A percentile compares a stretch with the other conserved stretches of the same genome.
Evolutionary conservation across 2,329 filamentous ascomycete genomes (phyloP).

Genomic region (Pseudopithomyces chartarum): DNA sequence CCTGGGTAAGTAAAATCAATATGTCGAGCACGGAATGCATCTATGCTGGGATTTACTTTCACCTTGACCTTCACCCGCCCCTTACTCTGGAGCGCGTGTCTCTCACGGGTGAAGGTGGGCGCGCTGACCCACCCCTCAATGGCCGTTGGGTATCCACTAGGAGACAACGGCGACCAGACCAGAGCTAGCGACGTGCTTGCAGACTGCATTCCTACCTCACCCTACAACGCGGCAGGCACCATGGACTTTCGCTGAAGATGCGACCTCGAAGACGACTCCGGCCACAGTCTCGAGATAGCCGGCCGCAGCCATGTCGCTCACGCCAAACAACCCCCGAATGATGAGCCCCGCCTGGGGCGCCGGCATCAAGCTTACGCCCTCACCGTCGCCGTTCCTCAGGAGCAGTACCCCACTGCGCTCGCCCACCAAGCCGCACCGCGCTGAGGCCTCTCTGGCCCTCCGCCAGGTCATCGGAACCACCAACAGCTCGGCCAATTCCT

Average conservation of each 20-base stretch:
- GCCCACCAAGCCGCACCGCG: slow-evolving; percentile 56
- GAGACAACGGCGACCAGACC: background rate
- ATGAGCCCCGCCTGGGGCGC: slow-evolving; percentile 45
- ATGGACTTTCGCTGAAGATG: slow-evolving; percentile 24
- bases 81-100: background rate
- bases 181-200: background rate
- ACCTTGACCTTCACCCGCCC: background rate
- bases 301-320: slow-evolving; percentile 44
- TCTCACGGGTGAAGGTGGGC: background rate
- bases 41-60: background rate
- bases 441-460: slow-evolving; percentile 65
- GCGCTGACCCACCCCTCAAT: slow-evolving; percentile 3
- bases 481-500: slow-evolving; percentile 80
- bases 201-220: slow-evolving; percentile 3
- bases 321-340: slow-evolving; percentile 48
- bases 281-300: slow-evolving; percentile 12
- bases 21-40: background rate
- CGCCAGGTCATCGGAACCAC: slow-evolving; percentile 91
- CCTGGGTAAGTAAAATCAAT: slow-evolving; percentile 1
- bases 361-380: slow-evolving; percentile 64
- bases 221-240: slow-evolving; percentile 16
- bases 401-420: slow-evolving; percentile 65
- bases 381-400: slow-evolving; percentile 66
- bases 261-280: slow-evolving; percentile 4
- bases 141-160: background rate